Conservation (phyloP, 2,329 filamentous ascomycete species). For the Xylaria sp. region DNA sequence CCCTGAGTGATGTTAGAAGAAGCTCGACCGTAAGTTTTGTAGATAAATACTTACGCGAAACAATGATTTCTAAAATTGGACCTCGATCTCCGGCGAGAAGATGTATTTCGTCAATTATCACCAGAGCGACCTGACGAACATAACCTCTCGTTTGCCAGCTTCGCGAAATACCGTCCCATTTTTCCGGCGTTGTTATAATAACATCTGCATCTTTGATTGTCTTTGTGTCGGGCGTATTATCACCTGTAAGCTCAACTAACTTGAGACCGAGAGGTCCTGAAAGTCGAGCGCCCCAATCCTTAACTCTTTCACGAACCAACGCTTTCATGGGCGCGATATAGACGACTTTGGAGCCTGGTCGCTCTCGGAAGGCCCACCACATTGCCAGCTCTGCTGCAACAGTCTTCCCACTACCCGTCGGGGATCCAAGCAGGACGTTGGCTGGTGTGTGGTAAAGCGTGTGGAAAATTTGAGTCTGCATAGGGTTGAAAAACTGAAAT, state of each 20-base stretch:
- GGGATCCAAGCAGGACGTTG: slow-evolving; percentile 94
- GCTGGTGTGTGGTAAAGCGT: slow-evolving; percentile 91
- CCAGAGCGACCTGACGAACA: slow-evolving; percentile 90
- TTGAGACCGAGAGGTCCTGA: slow-evolving; percentile 85
- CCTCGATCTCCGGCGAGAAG: slow-evolving; percentile 95
- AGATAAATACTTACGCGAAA: slow-evolving; percentile 62
- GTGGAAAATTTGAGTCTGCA: slow-evolving; percentile 99
- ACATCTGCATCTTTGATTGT: slow-evolving; percentile 97
- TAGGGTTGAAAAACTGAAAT: slow-evolving; percentile 98
- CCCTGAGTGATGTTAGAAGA: slow-evolving; percentile 55
- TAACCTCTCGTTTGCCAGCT: slow-evolving; percentile 99
- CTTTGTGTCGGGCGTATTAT: slow-evolving; percentile 96
- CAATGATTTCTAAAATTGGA: slow-evolving; percentile 98
- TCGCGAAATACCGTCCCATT: slow-evolving; percentile 99
- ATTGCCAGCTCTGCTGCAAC: slow-evolving; percentile 95
- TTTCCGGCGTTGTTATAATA: slow-evolving; percentile 99
- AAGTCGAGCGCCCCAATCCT: slow-evolving; percentile 89
- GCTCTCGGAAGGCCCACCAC: slow-evolving; percentile 99
- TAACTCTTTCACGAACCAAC: slow-evolving; percentile 92
- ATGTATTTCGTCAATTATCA: slow-evolving; percentile 99
- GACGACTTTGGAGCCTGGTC: slow-evolving; percentile 94
- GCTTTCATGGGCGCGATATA: slow-evolving; percentile 99
- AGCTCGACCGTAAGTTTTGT: not conserved
- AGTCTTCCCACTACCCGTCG: slow-evolving; percentile 97
- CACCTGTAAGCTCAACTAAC: slow-evolving; percentile 93